Evolutionary conservation across 2,329 filamentous ascomycete genomes (phyloP), one percentile per base, ranked within the genome.

Genomic region (Fusarium staphyleae): DNA sequence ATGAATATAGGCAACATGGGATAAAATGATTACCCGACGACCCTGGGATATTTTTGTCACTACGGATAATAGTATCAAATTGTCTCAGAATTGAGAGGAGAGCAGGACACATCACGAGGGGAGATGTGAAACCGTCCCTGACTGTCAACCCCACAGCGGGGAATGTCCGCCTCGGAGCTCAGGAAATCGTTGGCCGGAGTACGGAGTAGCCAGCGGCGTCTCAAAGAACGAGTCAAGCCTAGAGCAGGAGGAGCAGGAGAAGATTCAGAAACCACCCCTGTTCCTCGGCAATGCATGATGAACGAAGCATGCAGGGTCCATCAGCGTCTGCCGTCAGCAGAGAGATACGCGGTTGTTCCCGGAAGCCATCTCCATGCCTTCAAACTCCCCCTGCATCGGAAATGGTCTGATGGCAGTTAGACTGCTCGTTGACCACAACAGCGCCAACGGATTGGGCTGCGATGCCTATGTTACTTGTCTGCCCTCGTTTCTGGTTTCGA

Each of bases 331-430:
- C 58, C 58, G 58, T 54, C 48, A 49, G n/a, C 33, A 34, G 30
- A 29, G 30, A 29, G 33, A 35, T 35, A 41, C 33, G 55, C 55
- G 48, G 55, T 53, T 44, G 45, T 50, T 59, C 47, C 45, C 55
- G 48, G 41, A 40, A 54, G 30, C 34, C 35, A 46, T 36, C 33
- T 39, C 19, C 13, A 56, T 40, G 37, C 45, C 49, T 43, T 59
- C 42, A 35, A 48, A 60, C 33, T 30, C 58, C 60, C 61, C 60
- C 60, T 63, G 61, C 61, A 39, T 58, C 39, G 39, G 39, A 52
- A 59, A 64, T 63, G 61, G 61, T 45, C 61, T 63, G 61, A 63
- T 63, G 50, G 58, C 36, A 46, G 54, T 43, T 35, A 24, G 48
- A 46, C 54, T 60, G 55, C 55, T 57, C 53, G 44, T 61, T 58